Conservation (phyloP, 768 basidiomycete genomes). For the Xanthoconium stramineum region DNA sequence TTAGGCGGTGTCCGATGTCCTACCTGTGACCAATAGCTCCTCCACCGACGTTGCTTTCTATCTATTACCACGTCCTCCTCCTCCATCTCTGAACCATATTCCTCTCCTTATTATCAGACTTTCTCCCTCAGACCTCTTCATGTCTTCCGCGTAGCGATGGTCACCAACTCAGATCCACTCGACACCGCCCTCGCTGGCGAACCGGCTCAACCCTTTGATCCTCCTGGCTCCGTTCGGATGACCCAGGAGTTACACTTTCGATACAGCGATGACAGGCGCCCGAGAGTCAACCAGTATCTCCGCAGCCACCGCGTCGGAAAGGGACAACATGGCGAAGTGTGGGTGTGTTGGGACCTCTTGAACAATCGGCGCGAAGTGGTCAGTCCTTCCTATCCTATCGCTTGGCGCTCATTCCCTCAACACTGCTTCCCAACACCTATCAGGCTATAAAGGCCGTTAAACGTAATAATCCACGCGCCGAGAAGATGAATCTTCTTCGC, state of each 20-base stretch:
- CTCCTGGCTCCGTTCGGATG: slow-evolving; percentile 46
- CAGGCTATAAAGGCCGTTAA: slow-evolving; percentile 81
- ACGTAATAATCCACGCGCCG: slow-evolving; percentile 68
- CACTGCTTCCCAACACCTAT: slow-evolving; percentile 5
- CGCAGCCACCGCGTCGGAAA: slow-evolving; percentile 74
- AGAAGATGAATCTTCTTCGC: slow-evolving; percentile 55
- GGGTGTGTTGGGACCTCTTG: slow-evolving; percentile 58
- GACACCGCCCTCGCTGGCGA: slow-evolving; percentile 35
- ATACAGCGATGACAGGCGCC: slow-evolving; percentile 38
- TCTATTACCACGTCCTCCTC: slow-evolving; percentile 17
- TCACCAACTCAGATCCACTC: slow-evolving; percentile 23
- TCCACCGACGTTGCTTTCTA: slow-evolving; percentile 18
- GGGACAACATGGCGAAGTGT: slow-evolving; percentile 91
- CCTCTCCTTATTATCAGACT: slow-evolving; percentile 9
- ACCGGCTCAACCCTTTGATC: slow-evolving; percentile 35
- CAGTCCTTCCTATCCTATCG: slow-evolving; percentile 23
- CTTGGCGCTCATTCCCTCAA: slow-evolving; percentile 3
- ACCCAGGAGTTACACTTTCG: slow-evolving; percentile 43
- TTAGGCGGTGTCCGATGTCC: slow-evolving; percentile 33
- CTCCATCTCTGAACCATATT: slow-evolving; percentile 25
- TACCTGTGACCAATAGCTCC: slow-evolving; percentile 6
- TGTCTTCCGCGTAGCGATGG: slow-evolving; percentile 28
- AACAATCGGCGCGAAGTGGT: slow-evolving; percentile 48
- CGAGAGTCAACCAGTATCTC: slow-evolving; percentile 83
- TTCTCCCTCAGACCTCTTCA: slow-evolving; percentile 17